Percentiles rank a stretch among this genome's conserved stretches.
phyloP scores from a whole-genome alignment of 1,284 basidiomycete species.

The Rhodotorula sp. region DNA sequence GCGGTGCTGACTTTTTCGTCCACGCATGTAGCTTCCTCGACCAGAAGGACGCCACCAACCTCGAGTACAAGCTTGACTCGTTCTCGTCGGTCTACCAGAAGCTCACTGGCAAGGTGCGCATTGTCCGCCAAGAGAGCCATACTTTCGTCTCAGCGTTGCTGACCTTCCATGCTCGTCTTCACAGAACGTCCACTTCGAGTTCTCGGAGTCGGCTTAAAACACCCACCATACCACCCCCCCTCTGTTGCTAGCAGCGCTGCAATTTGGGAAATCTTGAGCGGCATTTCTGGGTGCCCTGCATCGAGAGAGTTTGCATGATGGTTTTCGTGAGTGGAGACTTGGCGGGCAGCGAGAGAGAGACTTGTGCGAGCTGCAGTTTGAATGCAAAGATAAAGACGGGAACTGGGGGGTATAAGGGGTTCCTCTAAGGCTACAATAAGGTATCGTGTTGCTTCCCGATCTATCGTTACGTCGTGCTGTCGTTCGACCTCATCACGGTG shows the following conservation, averaged over 20 bases:
- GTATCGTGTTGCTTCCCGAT: neutral
- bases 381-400: too few species aligned
- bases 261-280: constrained; percentile 5
- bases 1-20: neutral
- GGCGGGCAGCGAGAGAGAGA: too few species aligned
- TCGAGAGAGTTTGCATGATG: too few species aligned
- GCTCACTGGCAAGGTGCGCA: constrained; percentile 11
- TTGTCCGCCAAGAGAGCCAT: neutral
- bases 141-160: neutral
- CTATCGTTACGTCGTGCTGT: neutral
- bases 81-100: constrained; percentile 90
- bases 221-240: neutral
- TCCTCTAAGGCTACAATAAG: too few species aligned
- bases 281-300: neutral
- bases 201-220: neutral
- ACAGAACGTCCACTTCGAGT: constrained; percentile 5
- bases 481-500: neutral
- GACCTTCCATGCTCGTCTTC: neutral
- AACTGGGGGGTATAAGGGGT: too few species aligned
- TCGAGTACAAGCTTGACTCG: constrained; percentile 99
- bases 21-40: constrained; percentile 75
- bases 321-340: neutral
- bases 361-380: neutral
- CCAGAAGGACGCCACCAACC: constrained; percentile 94
- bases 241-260: constrained; percentile 1